Evolutionary conservation across 2,329 filamentous ascomycete species (phyloP).

Genomic region (Botrytis squamosa): DNA sequence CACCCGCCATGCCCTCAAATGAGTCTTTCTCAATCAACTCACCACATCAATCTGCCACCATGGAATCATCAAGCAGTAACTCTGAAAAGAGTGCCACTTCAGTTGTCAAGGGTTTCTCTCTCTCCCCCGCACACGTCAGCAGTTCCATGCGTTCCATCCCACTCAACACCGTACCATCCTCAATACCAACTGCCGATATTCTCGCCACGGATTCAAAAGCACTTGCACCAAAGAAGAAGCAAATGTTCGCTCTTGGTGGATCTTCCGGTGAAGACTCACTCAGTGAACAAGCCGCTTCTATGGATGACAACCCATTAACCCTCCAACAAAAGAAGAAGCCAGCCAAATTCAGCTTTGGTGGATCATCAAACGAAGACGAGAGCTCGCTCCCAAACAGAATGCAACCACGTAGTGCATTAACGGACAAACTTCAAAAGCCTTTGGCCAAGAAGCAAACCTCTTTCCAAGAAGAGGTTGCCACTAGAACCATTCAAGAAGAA

Average conservation of each 20-base stretch:
- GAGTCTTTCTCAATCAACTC: slow-evolving; percentile 34
- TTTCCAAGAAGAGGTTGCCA: slow-evolving; percentile 74
- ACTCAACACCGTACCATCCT: slow-evolving; percentile 40
- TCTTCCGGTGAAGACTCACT: slow-evolving; percentile 41
- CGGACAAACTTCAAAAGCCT: slow-evolving; percentile 50
- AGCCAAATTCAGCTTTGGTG: slow-evolving; percentile 70
- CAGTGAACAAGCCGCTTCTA: slow-evolving; percentile 37
- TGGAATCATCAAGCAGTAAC: slow-evolving; percentile 39
- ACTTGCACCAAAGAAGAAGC: slow-evolving; percentile 62
- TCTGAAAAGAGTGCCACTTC: slow-evolving; percentile 50
- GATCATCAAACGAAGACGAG: slow-evolving; percentile 80
- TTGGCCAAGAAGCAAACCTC: slow-evolving; percentile 71
- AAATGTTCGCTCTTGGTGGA: slow-evolving; percentile 53
- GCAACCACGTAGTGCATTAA: slow-evolving; percentile 52
- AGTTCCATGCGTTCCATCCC: slow-evolving; percentile 60
- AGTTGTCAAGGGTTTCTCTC: slow-evolving; percentile 85
- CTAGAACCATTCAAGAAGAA: slow-evolving; percentile 60
- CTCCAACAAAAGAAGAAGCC: slow-evolving; percentile 50
- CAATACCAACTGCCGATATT: slow-evolving; percentile 53
- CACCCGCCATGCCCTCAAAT: slow-evolving; percentile 39
- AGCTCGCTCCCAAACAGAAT: slow-evolving; percentile 61
- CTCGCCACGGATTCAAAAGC: slow-evolving; percentile 49
- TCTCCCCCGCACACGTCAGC: slow-evolving; percentile 73
- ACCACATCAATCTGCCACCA: slow-evolving; percentile 41
- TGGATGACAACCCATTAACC: slow-evolving; percentile 31